These are phyloP conservation scores for Arctium lappa DNA, from an alignment of 129 eudicot genomes.

Conservation along the genomic window DNA sequence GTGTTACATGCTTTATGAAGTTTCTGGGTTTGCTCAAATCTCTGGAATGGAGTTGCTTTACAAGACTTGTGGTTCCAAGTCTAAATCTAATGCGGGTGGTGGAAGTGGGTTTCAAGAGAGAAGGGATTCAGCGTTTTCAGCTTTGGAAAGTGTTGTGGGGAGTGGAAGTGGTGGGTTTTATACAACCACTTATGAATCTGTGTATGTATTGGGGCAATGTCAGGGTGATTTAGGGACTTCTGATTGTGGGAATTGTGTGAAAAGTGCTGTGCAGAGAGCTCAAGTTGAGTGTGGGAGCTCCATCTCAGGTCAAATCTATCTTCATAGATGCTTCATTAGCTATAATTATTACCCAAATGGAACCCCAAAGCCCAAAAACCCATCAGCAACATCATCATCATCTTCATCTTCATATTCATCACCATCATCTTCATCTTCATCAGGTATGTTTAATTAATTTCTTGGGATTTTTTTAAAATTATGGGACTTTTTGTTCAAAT, in stretches of 20 bases:
- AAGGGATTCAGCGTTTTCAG: slow-evolving; percentile 61
- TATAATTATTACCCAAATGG: slow-evolving; percentile 67
- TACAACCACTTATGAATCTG: slow-evolving; percentile 47
- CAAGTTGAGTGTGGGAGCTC: slow-evolving; percentile 89
- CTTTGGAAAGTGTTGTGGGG: slow-evolving; percentile 48
- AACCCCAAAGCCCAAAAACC: slow-evolving; percentile 42
- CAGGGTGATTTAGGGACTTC: slow-evolving; percentile 79
- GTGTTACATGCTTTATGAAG: slow-evolving; percentile 80
- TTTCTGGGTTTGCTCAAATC: slow-evolving; percentile 68
- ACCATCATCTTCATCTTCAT: slow-evolving; percentile 23
- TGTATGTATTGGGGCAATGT: slow-evolving; percentile 82
- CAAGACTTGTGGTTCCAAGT: slow-evolving; percentile 57
- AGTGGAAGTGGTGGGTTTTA: slow-evolving; percentile 59
- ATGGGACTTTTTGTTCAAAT: neutral
- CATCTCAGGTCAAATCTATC: slow-evolving; percentile 67
- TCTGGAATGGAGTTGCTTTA: slow-evolving; percentile 77
- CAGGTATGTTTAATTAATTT: neutral
- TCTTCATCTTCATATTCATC: slow-evolving; percentile 15
- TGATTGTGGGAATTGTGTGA: slow-evolving; percentile 78
- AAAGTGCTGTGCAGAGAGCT: slow-evolving; percentile 74
- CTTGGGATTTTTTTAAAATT: neutral
- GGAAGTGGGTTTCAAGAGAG: slow-evolving; percentile 57
- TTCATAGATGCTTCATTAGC: slow-evolving; percentile 71
- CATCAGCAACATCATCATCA: slow-evolving; percentile 33
- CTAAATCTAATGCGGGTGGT: slow-evolving; percentile 20